Evolutionary conservation across 192 early-diverging fungal genomes (phyloP), one percentile per base, ranked within the genome.

Genomic region (Coemansia sp.): DNA sequence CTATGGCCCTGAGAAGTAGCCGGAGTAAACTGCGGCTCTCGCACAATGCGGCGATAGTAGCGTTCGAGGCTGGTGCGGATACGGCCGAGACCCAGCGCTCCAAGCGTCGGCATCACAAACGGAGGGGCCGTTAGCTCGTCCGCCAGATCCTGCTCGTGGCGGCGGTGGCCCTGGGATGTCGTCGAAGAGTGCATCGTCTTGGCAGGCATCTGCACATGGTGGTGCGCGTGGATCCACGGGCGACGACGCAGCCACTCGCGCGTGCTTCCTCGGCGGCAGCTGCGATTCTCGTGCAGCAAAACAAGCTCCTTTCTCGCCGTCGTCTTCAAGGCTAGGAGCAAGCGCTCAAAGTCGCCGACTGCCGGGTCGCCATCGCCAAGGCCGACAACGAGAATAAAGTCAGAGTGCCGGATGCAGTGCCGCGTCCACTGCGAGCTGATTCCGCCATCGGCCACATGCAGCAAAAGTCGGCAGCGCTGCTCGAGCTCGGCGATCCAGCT

Each of bases 301-400:
- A 99, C 92, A 20, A 99, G 78, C 75, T 99, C 97, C 68, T 97
- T 99, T 55, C 96, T 87, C 46, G 95, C 97, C 0, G 97, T 99
- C 6, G 95, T 95, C 79, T 97, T 97, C 82, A 97, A 88, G 48
- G 92, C 87, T 60, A 98, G 82, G 58, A 99, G 82, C 49, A 95
- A 74, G 20, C 91, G 86, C 74, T 99, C 97, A 68, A 87, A 93
- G 60, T 97, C 95, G 46, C 96, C 94, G 16, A 98, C 89, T 0
- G 86, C 68, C 0, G 90, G 89, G 54, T 97, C 91, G 9, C 85
- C 91, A 61, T 97, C 95, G 19, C 93, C 96, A 7, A 95, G 75
- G 1, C 92, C 97, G 11, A 99, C 91, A 14, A 99, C 76, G 25
- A 99, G 73, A 55, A 99, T 90, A 74, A 95, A 98, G 78, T 99